These are phyloP conservation scores for Trichoderma parareesei DNA, from an alignment of 495 filamentous ascomycete species.

Conservation along the genomic window DNA sequence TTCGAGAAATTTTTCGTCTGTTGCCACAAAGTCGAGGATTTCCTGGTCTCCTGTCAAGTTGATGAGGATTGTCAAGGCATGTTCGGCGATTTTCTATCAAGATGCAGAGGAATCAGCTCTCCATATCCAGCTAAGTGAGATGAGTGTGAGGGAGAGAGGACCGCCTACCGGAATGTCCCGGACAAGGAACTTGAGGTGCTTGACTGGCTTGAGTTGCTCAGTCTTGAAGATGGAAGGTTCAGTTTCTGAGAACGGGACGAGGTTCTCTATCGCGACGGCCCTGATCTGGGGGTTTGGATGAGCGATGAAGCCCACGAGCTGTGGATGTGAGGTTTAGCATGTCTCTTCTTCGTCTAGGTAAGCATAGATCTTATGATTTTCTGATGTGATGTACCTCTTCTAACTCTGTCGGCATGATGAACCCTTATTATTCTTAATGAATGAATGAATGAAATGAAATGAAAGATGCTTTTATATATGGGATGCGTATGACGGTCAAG, in stretches of 20 bases:
- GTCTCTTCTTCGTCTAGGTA: constrained; percentile 18
- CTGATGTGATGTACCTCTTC: constrained; percentile 56
- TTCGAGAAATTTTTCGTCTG: constrained; percentile 76
- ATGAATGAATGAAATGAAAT: too few species aligned
- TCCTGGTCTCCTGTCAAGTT: constrained; percentile 77
- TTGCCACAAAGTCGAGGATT: constrained; percentile 60
- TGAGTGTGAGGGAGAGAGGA: background rate
- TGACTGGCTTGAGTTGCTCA: constrained; percentile 67
- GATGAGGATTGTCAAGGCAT: constrained; percentile 87
- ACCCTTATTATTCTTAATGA: background rate
- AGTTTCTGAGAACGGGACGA: constrained; percentile 72
- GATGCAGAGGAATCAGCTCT: constrained; percentile 11
- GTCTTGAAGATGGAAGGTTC: constrained; percentile 79
- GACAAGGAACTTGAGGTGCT: constrained; percentile 82
- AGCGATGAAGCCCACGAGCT: constrained; percentile 89
- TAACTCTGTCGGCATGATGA: constrained; percentile 67
- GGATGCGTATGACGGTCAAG: too few species aligned
- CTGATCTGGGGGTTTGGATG: constrained; percentile 82
- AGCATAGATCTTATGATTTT: background rate
- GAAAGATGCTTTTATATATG: too few species aligned
- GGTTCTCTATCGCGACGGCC: constrained; percentile 65
- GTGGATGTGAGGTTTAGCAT: constrained; percentile 2
- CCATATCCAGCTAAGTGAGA: too few species aligned
- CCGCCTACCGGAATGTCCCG: constrained; percentile 64
- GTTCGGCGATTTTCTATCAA: constrained; percentile 71